A percentile compares a stretch with the other conserved stretches of the same genome.
These are phyloP conservation scores for Wallacemonas rigidus DNA, from an alignment of 208 protist genomes.

Conservation along the genomic window DNA sequence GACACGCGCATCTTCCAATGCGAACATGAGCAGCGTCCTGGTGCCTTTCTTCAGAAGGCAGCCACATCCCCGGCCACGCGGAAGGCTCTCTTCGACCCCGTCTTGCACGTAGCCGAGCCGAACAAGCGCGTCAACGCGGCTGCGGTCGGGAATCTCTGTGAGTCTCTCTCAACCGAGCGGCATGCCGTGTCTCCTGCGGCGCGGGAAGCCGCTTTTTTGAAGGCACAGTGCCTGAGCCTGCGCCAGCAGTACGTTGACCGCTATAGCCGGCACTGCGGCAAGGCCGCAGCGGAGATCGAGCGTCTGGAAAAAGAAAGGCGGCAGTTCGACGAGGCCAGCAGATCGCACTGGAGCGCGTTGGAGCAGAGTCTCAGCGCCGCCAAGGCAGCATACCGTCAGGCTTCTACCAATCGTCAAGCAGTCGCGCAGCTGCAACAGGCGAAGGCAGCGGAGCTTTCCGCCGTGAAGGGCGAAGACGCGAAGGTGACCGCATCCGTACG, in stretches of 20 bases:
- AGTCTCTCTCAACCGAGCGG: constrained; percentile 21
- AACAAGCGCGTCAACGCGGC: constrained; percentile 21
- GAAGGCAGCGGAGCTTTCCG: background rate
- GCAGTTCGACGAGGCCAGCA: constrained; percentile 7
- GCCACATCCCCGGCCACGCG: background rate
- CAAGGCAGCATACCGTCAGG: background rate
- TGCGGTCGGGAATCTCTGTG: constrained; percentile 31
- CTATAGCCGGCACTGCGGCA: background rate
- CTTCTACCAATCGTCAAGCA: background rate
- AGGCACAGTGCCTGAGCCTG: constrained; percentile 2
- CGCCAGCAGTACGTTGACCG: constrained; percentile 24
- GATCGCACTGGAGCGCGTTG: background rate
- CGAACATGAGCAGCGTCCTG: constrained; percentile 25
- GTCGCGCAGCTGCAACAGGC: constrained; percentile 1
- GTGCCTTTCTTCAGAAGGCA: constrained; percentile 17
- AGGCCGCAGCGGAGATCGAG: background rate
- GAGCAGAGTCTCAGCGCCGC: background rate
- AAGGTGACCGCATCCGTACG: constrained; percentile 2
- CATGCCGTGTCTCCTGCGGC: constrained; percentile 2
- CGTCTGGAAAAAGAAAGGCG: background rate
- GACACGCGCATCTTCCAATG: constrained; percentile 50
- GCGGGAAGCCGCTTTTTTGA: constrained; percentile 16
- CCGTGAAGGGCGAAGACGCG: background rate
- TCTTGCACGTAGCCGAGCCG: constrained; percentile 7
- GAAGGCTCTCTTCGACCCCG: constrained; percentile 23